Evolutionary conservation across 2,329 filamentous ascomycete genomes (phyloP).

Genomic region (Alternaria atra): DNA sequence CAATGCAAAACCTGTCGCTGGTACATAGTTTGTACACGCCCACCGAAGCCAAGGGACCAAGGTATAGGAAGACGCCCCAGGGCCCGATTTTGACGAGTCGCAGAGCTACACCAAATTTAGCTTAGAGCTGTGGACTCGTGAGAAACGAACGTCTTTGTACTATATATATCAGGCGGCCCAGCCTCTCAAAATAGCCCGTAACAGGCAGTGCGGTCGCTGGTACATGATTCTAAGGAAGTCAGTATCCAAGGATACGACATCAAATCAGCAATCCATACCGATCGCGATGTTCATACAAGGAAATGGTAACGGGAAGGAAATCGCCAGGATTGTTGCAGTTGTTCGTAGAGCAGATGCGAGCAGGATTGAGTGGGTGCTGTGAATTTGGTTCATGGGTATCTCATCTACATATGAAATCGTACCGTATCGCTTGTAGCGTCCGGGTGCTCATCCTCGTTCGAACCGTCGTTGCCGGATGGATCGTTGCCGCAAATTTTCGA

Average conservation of each 20-base stretch:
- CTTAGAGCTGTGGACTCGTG: too few relatives aligned
- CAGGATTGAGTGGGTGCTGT: not conserved
- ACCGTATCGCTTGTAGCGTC: constrained; percentile 7
- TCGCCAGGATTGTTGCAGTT: not conserved
- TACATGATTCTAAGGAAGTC: not conserved
- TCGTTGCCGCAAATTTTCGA: not conserved
- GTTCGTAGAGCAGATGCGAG: not conserved
- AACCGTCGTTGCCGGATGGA: not conserved
- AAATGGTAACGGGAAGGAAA: not conserved
- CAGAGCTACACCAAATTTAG: too few relatives aligned
- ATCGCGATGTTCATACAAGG: not conserved
- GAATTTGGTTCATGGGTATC: constrained; percentile 22
- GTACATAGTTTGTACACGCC: not conserved
- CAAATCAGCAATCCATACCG: not conserved
- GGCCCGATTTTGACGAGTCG: too few relatives aligned
- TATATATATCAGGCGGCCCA: not conserved
- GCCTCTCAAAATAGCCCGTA: not conserved
- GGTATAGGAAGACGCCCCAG: not conserved
- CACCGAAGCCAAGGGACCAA: not conserved
- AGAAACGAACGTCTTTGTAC: too few relatives aligned
- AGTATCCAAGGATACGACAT: not conserved
- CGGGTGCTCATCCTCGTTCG: constrained; percentile 3
- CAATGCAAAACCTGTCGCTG: not conserved
- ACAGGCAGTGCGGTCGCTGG: too few relatives aligned
- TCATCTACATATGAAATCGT: constrained; percentile 25